Percentiles rank a stretch among this genome's conserved stretches.
Conservation (phyloP, 768 basidiomycete genomes). For the Termitomyces titanicus region DNA sequence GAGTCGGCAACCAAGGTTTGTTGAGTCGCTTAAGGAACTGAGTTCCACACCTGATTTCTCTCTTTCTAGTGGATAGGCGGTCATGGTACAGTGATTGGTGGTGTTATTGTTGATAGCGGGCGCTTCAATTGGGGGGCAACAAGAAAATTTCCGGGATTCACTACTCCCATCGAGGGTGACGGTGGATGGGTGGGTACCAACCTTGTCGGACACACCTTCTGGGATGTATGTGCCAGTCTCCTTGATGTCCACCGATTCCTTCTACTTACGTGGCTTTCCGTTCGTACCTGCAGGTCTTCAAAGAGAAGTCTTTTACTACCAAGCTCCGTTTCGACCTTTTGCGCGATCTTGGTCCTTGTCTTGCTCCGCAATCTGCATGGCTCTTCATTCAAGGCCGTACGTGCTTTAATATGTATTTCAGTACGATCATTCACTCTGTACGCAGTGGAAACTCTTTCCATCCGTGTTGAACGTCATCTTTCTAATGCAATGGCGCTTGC, state of each 20-base stretch:
- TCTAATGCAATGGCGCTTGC: slow-evolving; percentile 45
- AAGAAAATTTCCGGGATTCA: slow-evolving; percentile 39
- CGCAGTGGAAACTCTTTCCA: slow-evolving; percentile 52
- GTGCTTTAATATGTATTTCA: not conserved
- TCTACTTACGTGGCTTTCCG: not conserved
- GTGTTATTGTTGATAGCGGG: slow-evolving; percentile 58
- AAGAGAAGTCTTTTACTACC: slow-evolving; percentile 15
- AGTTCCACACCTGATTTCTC: slow-evolving; percentile 24
- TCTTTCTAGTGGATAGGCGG: slow-evolving; percentile 64
- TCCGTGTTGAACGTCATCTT: slow-evolving; percentile 55
- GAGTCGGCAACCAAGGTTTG: slow-evolving; percentile 9
- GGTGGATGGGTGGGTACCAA: slow-evolving; percentile 11
- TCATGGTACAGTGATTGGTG: slow-evolving; percentile 63
- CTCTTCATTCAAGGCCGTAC: slow-evolving; percentile 47
- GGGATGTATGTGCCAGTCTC: slow-evolving; percentile 7
- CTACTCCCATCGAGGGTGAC: slow-evolving; percentile 7
- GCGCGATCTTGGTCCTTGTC: slow-evolving; percentile 49
- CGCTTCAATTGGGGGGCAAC: slow-evolving; percentile 54
- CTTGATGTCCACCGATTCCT: not conserved
- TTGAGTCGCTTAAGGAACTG: not conserved
- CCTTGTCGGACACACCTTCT: slow-evolving; percentile 14
- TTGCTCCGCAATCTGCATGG: slow-evolving; percentile 59
- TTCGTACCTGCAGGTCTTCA: slow-evolving; percentile 10
- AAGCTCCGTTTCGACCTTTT: slow-evolving; percentile 46
- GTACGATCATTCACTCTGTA: slow-evolving; percentile 32